Conservation (phyloP, 2,329 filamentous ascomycete species). For the Fusarium sp. region DNA sequence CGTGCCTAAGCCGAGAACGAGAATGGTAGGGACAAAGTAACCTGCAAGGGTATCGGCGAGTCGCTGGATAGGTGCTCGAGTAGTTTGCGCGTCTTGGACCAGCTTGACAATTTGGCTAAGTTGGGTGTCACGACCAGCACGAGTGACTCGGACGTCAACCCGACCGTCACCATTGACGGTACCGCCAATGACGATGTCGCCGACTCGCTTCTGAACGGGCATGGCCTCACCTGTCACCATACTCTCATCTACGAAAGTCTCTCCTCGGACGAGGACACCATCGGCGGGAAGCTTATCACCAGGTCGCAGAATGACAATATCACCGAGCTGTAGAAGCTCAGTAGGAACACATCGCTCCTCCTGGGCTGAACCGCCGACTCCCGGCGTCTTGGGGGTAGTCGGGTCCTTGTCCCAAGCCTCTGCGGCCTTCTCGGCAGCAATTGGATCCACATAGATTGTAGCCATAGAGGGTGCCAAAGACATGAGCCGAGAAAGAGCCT, state of each 20-base stretch:
- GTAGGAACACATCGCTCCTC: slow-evolving; percentile 91
- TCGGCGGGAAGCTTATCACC: slow-evolving; percentile 98
- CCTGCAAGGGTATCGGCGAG: slow-evolving; percentile 92
- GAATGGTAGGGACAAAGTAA: slow-evolving; percentile 92
- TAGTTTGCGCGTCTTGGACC: slow-evolving; percentile 98
- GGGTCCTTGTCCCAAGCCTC: slow-evolving; percentile 73
- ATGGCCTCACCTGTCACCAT: slow-evolving; percentile 99
- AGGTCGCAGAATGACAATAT: slow-evolving; percentile 91
- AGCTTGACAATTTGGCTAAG: slow-evolving; percentile 97
- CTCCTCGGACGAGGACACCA: slow-evolving; percentile 85
- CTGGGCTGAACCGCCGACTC: slow-evolving; percentile 69
- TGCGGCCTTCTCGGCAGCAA: slow-evolving; percentile 90
- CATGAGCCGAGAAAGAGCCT: slow-evolving; percentile 93
- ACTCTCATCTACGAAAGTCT: slow-evolving; percentile 95
- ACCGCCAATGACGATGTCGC: slow-evolving; percentile 84
- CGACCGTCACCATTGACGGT: slow-evolving; percentile 96
- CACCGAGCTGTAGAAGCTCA: slow-evolving; percentile 92
- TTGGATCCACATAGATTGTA: slow-evolving; percentile 94
- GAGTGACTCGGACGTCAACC: slow-evolving; percentile 90
- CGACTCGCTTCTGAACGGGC: slow-evolving; percentile 90
- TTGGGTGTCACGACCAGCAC: slow-evolving; percentile 94
- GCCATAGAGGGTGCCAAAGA: slow-evolving; percentile 96
- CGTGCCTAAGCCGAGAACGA: slow-evolving; percentile 84
- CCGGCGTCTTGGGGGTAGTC: slow-evolving; percentile 32
- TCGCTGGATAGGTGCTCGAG: slow-evolving; percentile 91